phyloP scores from a whole-genome alignment of 768 basidiomycete genomes.

The Sistotremastrum suecicum region DNA sequence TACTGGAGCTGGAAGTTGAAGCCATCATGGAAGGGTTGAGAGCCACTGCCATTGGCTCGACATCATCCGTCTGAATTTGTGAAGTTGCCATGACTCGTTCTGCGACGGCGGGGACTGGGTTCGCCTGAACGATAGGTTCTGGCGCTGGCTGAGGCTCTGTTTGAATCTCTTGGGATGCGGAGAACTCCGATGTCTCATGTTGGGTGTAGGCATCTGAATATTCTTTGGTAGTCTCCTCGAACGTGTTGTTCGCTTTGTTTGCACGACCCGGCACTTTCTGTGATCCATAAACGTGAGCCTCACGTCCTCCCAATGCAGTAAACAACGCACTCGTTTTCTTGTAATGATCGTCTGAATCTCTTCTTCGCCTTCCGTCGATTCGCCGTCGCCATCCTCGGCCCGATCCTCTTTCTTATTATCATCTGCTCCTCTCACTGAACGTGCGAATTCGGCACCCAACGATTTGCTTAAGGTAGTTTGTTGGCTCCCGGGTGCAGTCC shows the following conservation, averaged over 20 bases:
- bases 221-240: constrained; percentile 49
- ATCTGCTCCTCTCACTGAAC: constrained; percentile 23
- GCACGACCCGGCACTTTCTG: constrained; percentile 59
- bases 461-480: constrained; percentile 54
- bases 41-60: constrained; percentile 20
- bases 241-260: constrained; percentile 28
- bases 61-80: constrained; percentile 49
- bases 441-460: constrained; percentile 53
- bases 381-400: constrained; percentile 27
- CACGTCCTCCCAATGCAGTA: not conserved
- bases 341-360: constrained; percentile 85
- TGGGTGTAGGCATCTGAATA: constrained; percentile 66
- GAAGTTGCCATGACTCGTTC: constrained; percentile 14
- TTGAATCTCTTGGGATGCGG: constrained; percentile 33
- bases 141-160: constrained; percentile 44
- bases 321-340: constrained; percentile 27
- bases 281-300: not conserved
- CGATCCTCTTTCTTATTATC: constrained; percentile 36
- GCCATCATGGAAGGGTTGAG: constrained; percentile 31
- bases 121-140: constrained; percentile 20
- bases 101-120: constrained; percentile 5
- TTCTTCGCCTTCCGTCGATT: constrained; percentile 53
- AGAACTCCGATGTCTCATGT: constrained; percentile 45
- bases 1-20: constrained; percentile 17
- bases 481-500: constrained; percentile 29